Base-by-base conservation (phyloP, 2,329 filamentous ascomycete genomes). In the Fusarium succisae region DNA sequence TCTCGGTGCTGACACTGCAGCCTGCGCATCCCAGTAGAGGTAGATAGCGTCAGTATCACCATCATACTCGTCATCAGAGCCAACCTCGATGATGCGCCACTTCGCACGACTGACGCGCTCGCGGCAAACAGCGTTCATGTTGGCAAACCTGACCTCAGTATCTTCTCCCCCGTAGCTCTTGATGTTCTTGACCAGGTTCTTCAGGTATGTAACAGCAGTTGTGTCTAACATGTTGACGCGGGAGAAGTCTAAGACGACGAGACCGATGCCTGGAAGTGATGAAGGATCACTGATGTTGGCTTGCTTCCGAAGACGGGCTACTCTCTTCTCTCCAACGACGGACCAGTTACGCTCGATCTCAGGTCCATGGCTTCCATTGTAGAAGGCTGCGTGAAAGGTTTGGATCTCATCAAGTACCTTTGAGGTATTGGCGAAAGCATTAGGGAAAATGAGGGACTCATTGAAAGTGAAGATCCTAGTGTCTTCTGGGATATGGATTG, bases 391-490 rank as follows among this genome's bases (percentile, higher is more conserved):
- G 69, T 86, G 84, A 68, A 83, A 82, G 0, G 84, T 87, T n/a
- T 80, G 79, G 43, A 90, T 78, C 4, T 82, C 81, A 69, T 90
- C 87, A 22, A 90, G 80, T 24, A 88, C 84, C 13, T 82, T 80
- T 6, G 79, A 83, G 54, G 88, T 89, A 67, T 86, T 80, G 45
- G 85, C 82, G 63, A 89, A 88, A 6, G 89, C 89, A 76, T 92
- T 91, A 69, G 86, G 87, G 82, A 91, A 92, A 80, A 91, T 87
- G 41, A 91, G 81, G 3, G 87, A 86, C 64, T 90, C 87, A 41
- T 84, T 86, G 79, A 91, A 89, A 8, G 83, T 83, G 77, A 91
- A 88, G 41, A 91, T 81, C 37, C 87, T 88, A 4, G 86, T 85
- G 73, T 91, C 89, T 6, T 83, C 80, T 3, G 82, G 86, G 30